Evolutionary conservation across 164 flowering plant genomes (phyloP).

Genomic region (Annona cherimola): DNA sequence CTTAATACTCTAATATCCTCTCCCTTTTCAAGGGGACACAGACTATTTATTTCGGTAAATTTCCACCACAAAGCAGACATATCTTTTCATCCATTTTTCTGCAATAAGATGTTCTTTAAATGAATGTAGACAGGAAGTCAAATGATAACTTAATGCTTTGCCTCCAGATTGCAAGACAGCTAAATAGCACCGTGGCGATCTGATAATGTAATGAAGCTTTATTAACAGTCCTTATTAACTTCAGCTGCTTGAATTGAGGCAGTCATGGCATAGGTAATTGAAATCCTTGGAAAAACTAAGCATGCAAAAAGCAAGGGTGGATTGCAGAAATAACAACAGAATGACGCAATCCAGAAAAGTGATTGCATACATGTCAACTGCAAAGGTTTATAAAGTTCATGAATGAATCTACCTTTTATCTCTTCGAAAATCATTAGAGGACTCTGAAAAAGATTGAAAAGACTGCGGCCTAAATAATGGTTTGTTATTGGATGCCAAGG

Average conservation of each 20-base stretch:
- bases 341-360: not conserved
- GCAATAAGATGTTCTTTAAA: too few species aligned
- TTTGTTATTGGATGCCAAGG: slow-evolving; percentile 51
- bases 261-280: not conserved
- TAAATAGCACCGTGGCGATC: not conserved
- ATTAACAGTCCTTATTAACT: not conserved
- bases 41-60: too few species aligned
- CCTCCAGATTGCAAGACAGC: too few species aligned
- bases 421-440: slow-evolving; percentile 30
- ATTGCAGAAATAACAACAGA: not conserved
- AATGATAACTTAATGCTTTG: too few species aligned
- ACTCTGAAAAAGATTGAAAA: slow-evolving; percentile 27
- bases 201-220: not conserved
- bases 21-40: too few species aligned
- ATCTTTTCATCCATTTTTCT: too few species aligned
- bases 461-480: slow-evolving; percentile 41
- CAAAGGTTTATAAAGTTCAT: slow-evolving; percentile 1
- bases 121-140: too few species aligned
- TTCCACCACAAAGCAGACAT: too few species aligned
- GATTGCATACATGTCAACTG: too few species aligned
- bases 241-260: not conserved
- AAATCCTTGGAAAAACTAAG: not conserved
- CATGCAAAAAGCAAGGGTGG: not conserved
- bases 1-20: too few species aligned
- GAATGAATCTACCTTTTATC: slow-evolving; percentile 44